phyloP scores from a whole-genome alignment of 164 flowering plant genomes.

The Euptelea pleiosperma region DNA sequence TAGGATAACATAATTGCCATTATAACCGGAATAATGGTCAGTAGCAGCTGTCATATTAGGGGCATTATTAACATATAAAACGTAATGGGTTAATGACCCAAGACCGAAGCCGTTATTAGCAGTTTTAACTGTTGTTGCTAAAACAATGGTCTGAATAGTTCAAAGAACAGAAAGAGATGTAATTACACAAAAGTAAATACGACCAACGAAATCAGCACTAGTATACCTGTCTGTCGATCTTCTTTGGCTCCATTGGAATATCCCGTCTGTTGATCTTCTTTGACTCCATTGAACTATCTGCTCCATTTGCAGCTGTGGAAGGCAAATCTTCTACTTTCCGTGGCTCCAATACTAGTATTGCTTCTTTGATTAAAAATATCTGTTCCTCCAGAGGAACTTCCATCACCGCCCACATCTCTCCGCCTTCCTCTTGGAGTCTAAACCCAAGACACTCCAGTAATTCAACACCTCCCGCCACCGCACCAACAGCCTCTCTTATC shows the following conservation, averaged over 20 bases:
- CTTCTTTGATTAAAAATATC: slow-evolving; percentile 39
- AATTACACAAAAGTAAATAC: too few relatives aligned
- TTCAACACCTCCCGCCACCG: slow-evolving; percentile 76
- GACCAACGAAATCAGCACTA: too few relatives aligned
- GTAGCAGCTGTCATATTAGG: too few relatives aligned
- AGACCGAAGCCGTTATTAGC: too few relatives aligned
- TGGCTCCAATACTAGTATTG: slow-evolving; percentile 47
- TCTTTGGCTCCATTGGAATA: slow-evolving; percentile 37
- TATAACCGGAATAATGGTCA: too few relatives aligned
- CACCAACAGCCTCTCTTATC: slow-evolving; percentile 73
- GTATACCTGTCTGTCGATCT: slow-evolving; percentile 86
- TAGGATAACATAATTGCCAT: too few relatives aligned
- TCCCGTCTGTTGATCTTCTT: slow-evolving; percentile 73
- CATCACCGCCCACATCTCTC: slow-evolving; percentile 88
- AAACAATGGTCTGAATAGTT: too few relatives aligned
- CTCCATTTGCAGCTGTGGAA: slow-evolving; percentile 24
- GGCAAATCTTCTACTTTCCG: slow-evolving; percentile 21
- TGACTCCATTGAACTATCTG: slow-evolving; percentile 33
- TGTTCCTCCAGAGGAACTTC: slow-evolving; percentile 49
- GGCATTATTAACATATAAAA: too few relatives aligned
- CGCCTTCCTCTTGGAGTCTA: slow-evolving; percentile 61
- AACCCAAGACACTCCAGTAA: slow-evolving; percentile 80
- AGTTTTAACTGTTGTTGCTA: too few relatives aligned
- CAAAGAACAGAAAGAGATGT: too few relatives aligned
- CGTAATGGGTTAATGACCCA: too few relatives aligned